Conservation (phyloP, 495 filamentous ascomycete species). For the Trichocladium antarcticum region DNA sequence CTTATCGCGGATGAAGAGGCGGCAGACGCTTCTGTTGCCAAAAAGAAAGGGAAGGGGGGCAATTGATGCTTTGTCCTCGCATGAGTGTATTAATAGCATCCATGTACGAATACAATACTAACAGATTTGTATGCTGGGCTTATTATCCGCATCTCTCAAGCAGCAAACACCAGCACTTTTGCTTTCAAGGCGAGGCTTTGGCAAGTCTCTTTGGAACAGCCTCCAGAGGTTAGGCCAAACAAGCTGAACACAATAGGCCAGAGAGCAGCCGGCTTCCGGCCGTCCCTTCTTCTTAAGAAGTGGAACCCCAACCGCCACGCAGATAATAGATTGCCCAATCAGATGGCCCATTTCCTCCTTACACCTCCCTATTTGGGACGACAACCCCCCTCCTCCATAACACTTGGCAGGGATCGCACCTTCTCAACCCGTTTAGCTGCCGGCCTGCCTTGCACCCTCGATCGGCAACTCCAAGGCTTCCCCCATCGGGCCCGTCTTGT, state of each 20-base stretch:
- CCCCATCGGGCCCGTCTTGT: background rate
- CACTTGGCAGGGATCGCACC: background rate
- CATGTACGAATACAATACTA: no score
- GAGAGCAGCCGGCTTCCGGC: no score
- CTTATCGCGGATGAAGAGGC: conserved; percentile 45
- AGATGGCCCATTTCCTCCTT: background rate
- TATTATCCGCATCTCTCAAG: no score
- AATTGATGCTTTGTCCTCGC: conserved; percentile 15
- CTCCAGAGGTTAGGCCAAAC: no score
- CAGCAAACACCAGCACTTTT: no score
- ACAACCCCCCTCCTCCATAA: background rate
- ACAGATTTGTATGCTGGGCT: no score
- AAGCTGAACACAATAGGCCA: no score
- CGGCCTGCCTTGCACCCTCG: background rate
- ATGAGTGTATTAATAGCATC: conserved; percentile 3
- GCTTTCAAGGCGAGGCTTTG: background rate
- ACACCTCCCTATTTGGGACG: conserved; percentile 14
- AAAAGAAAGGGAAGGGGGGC: conserved; percentile 23
- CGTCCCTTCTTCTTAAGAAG: no score
- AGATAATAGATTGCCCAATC: conserved; percentile 12
- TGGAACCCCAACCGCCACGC: no score
- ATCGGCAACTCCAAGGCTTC: conserved; percentile 1
- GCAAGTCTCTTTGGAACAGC: background rate
- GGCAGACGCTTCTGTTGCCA: conserved; percentile 17
- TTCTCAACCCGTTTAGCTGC: conserved; percentile 6